phyloP scores from a whole-genome alignment of 1,284 basidiomycete species.

The Cutaneotrichosporon curvatum region DNA sequence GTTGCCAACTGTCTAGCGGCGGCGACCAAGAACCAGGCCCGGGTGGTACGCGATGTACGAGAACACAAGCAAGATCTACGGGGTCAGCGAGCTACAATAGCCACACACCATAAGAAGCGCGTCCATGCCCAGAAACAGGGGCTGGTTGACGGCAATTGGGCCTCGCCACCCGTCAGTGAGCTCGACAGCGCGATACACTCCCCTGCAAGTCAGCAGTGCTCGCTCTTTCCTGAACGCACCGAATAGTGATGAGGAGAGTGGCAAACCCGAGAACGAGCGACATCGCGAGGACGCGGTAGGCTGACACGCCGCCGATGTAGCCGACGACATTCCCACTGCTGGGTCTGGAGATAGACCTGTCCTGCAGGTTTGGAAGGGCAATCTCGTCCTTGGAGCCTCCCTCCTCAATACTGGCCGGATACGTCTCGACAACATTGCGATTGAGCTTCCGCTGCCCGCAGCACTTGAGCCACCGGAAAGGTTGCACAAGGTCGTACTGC shows the following conservation, averaged over 20 bases:
- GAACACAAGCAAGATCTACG: constrained; percentile 9
- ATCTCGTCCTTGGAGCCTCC: too few relatives aligned
- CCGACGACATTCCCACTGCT: too few relatives aligned
- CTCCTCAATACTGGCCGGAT: too few relatives aligned
- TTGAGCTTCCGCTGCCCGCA: too few relatives aligned
- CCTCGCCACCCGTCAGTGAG: constrained; percentile 39
- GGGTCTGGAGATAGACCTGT: neutral
- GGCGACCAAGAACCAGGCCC: constrained; percentile 9
- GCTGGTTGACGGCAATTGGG: constrained; percentile 32
- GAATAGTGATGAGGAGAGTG: constrained; percentile 34
- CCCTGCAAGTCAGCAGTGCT: constrained; percentile 17
- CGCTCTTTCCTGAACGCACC: constrained; percentile 16
- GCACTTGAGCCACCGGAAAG: constrained; percentile 12
- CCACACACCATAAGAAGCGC: constrained; percentile 28
- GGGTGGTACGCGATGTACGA: constrained; percentile 18
- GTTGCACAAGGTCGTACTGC: constrained; percentile 18
- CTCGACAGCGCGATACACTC: constrained; percentile 42
- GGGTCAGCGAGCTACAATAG: too few relatives aligned
- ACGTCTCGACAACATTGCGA: too few relatives aligned
- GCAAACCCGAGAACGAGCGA: constrained; percentile 14
- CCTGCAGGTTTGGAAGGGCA: too few relatives aligned
- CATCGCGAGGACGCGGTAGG: too few relatives aligned
- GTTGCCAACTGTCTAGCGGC: too few relatives aligned
- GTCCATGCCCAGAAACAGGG: constrained; percentile 35
- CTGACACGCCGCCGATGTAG: too few relatives aligned